Base-by-base conservation (phyloP, 805 yeast species). In the Saccharomycodes ludwigii region DNA sequence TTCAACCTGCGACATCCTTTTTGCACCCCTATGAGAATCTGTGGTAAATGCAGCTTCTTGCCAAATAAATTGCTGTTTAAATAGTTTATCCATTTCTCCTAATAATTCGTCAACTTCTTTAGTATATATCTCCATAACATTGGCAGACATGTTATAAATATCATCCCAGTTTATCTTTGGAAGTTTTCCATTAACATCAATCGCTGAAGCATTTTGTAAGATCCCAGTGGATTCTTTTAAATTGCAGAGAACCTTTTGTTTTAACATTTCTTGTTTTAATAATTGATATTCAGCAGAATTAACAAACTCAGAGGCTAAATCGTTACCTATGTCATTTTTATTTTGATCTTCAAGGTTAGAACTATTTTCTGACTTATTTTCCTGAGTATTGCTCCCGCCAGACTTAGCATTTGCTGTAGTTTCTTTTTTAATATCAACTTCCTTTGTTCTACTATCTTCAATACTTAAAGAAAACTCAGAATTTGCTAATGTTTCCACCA, bases 21-120 rank as follows among this genome's bases (percentile, higher is more conserved):
- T 34, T 6, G 49, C 48, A 2, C 53, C 56, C 21, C 49, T 40
- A 22, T 50, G 54, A 2, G 56, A 47, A 34, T 54, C 59, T 22
- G 44, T 42, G 3, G 45, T 32, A 25, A 50, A 54, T 2, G 53
- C 56, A 8, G 56, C 40, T 25, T 54, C 59, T 35, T 52, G 55
- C 59, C 59, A 54, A 14, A 47, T 24, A 30, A 46, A 45, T 29
- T 47, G 45, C 26, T 44, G 47, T 30, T 41, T 44, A 24, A 47
- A 42, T 6, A 48, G 30, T 11, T 40, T 37, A 21, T 51, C 50
- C 21, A 52, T 19, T 24, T 47, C 41, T 1, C 27, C 30, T 8
- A 48, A 34, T 8, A 45, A 36, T 3, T 31, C 28, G 20, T 53
- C 56, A 4, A 48, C 46, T 7, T 40, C 42, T 13, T 38, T 42